phyloP scores from a whole-genome alignment of 805 yeast genomes.

The Saccharomycopsis oosterbeekiorum region DNA sequence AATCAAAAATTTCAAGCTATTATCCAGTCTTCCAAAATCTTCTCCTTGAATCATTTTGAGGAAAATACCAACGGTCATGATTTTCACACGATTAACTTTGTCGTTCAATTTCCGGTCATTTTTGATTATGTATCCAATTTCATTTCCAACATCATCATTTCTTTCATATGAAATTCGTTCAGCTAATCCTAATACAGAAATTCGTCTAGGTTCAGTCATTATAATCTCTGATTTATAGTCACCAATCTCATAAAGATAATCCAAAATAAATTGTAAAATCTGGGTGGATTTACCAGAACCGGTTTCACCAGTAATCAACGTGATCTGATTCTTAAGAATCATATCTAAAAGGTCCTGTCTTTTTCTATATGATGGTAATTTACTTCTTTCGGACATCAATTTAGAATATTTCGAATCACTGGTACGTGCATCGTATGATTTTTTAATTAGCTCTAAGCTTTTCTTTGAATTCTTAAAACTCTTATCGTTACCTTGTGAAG shows the following conservation, averaged over 20 bases:
- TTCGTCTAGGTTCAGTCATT: constrained; percentile 94
- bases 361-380: constrained; percentile 80
- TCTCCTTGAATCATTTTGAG: constrained; percentile 41
- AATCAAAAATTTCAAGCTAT: constrained; percentile 55
- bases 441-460: constrained; percentile 28
- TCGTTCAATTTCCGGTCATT: constrained; percentile 66
- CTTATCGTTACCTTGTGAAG: not conserved
- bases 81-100: constrained; percentile 58
- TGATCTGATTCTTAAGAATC: constrained; percentile 51
- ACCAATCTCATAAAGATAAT: constrained; percentile 41
- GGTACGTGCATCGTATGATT: constrained; percentile 28
- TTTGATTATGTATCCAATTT: constrained; percentile 82
- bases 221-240: constrained; percentile 52
- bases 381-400: constrained; percentile 39
- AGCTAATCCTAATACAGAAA: constrained; percentile 89
- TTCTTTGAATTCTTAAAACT: constrained; percentile 9
- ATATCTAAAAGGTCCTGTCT: constrained; percentile 43
- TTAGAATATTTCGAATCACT: constrained; percentile 27
- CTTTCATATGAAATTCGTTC: constrained; percentile 88
- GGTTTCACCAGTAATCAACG: constrained; percentile 88
- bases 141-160: constrained; percentile 45
- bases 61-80: constrained; percentile 88
- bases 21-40: constrained; percentile 15
- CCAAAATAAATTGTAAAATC: constrained; percentile 80
- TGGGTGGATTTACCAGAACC: constrained; percentile 98